Evolutionary conservation across 805 yeast species (phyloP).

Genomic region (Lipomyces mesembrius): DNA sequence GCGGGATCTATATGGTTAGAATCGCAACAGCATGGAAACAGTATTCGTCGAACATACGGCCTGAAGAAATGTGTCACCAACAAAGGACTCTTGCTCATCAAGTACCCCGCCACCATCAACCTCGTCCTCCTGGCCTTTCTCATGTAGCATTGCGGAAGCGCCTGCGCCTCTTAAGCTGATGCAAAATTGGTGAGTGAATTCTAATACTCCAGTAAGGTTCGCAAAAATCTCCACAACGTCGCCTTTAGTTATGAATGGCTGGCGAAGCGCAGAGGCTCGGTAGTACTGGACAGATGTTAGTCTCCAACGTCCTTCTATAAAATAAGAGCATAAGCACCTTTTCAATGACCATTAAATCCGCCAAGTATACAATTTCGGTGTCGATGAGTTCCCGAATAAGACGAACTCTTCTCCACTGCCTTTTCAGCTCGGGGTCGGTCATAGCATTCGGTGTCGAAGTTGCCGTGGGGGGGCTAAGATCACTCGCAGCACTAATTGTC

Average conservation of each 20-base stretch:
- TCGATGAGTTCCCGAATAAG: constrained; percentile 47
- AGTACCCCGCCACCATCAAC: constrained; percentile 33
- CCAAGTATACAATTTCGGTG: constrained; percentile 48
- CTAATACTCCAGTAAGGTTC: constrained; percentile 42
- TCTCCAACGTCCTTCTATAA: constrained; percentile 39
- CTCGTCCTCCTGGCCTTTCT: constrained; percentile 32
- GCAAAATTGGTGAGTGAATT: constrained; percentile 43
- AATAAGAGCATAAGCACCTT: constrained; percentile 33
- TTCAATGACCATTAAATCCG: constrained; percentile 47
- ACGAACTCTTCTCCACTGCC: constrained; percentile 40
- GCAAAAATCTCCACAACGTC: constrained; percentile 45
- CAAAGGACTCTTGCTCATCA: constrained; percentile 27
- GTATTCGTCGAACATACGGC: constrained; percentile 17
- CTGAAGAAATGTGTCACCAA: constrained; percentile 44
- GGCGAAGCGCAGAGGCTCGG: constrained; percentile 38
- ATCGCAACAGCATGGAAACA: neutral
- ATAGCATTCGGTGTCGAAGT: neutral
- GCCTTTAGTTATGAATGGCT: constrained; percentile 44
- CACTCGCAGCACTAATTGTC: neutral
- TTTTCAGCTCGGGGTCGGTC: constrained; percentile 25
- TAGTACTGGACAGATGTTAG: constrained; percentile 21
- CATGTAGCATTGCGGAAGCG: constrained; percentile 15
- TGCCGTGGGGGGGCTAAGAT: neutral
- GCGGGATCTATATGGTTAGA: constrained; percentile 34
- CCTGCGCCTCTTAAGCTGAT: constrained; percentile 37